These are phyloP conservation scores for Allantophomopsis lycopodina DNA, from an alignment of 2,329 filamentous ascomycete species.

Conservation along the genomic window DNA sequence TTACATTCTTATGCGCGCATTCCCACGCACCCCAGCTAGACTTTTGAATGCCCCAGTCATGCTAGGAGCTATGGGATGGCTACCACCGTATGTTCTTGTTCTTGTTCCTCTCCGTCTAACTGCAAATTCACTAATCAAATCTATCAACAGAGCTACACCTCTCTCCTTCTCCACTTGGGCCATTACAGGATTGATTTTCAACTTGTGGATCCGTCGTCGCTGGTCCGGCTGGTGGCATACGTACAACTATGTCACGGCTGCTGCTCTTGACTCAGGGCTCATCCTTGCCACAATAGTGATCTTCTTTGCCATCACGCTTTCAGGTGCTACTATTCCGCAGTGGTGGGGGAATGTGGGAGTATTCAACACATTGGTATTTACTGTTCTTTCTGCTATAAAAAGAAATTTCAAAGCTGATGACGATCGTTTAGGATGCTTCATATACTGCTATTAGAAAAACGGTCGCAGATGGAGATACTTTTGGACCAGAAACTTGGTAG, in stretches of 20 bases:
- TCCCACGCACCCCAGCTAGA: conserved; percentile 44
- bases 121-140: neutral
- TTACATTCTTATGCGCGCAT: conserved; percentile 37
- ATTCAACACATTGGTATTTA: conserved; percentile 36
- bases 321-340: conserved; percentile 41
- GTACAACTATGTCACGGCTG: conserved; percentile 61
- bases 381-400: neutral
- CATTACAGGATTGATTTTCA: conserved; percentile 56
- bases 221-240: conserved; percentile 54
- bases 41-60: conserved; percentile 38
- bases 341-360: conserved; percentile 60
- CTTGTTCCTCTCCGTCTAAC: conserved; percentile 16
- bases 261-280: conserved; percentile 55
- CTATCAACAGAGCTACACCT: conserved; percentile 37
- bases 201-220: conserved; percentile 48
- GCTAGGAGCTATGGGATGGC: conserved; percentile 21
- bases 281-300: conserved; percentile 54
- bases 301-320: conserved; percentile 55
- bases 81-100: conserved; percentile 18
- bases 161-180: conserved; percentile 67
- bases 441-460: conserved; percentile 37
- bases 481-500: conserved; percentile 43
- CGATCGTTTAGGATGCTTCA: conserved; percentile 3
- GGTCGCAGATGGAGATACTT: conserved; percentile 38
- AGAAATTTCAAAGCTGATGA: neutral